These are phyloP conservation scores for Austropuccinia psidii DNA, from an alignment of 1,284 basidiomycete genomes.

Conservation along the genomic window DNA sequence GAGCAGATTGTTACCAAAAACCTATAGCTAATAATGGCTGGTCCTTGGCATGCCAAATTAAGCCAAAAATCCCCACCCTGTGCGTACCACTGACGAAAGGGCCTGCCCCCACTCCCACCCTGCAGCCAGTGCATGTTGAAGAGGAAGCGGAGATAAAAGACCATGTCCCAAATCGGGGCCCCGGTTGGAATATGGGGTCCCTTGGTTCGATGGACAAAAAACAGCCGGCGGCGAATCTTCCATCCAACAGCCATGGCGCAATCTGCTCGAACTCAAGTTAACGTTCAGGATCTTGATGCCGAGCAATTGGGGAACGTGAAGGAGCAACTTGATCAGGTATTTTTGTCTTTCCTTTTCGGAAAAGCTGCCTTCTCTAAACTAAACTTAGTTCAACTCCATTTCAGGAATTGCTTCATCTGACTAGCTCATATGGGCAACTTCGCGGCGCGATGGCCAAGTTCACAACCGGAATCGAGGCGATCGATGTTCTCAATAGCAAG, in stretches of 20 bases:
- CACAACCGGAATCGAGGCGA: conserved; percentile 72
- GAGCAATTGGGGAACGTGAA: conserved; percentile 24
- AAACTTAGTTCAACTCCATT: background rate
- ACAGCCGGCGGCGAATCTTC: background rate
- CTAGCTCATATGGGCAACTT: conserved; percentile 83
- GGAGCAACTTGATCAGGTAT: conserved; percentile 35
- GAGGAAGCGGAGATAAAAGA: no score
- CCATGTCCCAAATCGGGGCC: no score
- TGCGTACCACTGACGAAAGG: no score
- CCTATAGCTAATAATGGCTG: no score
- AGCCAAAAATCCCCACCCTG: no score
- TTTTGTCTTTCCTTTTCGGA: background rate
- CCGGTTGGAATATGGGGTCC: no score
- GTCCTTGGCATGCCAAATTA: no score
- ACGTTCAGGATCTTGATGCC: conserved; percentile 29
- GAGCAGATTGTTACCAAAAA: no score
- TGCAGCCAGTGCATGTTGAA: no score
- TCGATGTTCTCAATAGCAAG: conserved; percentile 59
- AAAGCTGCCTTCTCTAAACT: background rate
- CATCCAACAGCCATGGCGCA: conserved; percentile 6
- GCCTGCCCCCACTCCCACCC: no score
- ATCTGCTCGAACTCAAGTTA: background rate
- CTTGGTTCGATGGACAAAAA: no score
- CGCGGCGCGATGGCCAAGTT: conserved; percentile 90
- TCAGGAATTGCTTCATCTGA: conserved; percentile 85